Evolutionary conservation across 2,329 filamentous ascomycete species (phyloP).

Genomic region (Fusarium sp.): DNA sequence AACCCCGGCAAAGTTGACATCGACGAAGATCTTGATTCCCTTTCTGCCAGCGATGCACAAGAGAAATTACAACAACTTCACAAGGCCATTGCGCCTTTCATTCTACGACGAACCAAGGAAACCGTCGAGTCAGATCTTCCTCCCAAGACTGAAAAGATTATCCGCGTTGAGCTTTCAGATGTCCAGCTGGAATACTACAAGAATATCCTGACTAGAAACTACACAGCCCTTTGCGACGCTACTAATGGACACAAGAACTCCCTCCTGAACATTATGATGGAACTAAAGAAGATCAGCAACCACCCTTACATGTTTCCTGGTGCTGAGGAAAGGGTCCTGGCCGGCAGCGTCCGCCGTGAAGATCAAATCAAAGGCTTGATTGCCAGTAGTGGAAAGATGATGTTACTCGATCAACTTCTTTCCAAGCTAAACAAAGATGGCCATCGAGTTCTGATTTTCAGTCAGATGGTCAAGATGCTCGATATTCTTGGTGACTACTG

Average conservation of each 20-base stretch:
- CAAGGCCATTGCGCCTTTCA: conserved; percentile 89
- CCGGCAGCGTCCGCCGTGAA: conserved; percentile 83
- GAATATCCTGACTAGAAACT: conserved; percentile 97
- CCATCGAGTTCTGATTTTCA: conserved; percentile 97
- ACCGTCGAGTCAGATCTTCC: conserved; percentile 97
- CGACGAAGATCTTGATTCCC: conserved; percentile 86
- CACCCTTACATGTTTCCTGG: conserved; percentile 98
- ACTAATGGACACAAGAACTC: conserved; percentile 93
- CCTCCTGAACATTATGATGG: conserved; percentile 98
- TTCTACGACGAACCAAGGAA: conserved; percentile 94
- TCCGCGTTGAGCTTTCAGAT: conserved; percentile 95
- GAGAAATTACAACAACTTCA: conserved; percentile 89
- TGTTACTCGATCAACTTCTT: conserved; percentile 95
- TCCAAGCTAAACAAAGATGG: conserved; percentile 93
- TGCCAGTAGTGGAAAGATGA: conserved; percentile 99
- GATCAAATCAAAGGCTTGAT: conserved; percentile 94
- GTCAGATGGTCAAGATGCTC: conserved; percentile 99
- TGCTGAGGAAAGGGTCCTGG: conserved; percentile 89
- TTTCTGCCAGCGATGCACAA: conserved; percentile 83
- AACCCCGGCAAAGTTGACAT: conserved; percentile 95
- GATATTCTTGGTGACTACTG: conserved; percentile 96
- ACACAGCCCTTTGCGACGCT: conserved; percentile 91
- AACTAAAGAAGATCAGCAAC: conserved; percentile 98
- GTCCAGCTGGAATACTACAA: conserved; percentile 99
- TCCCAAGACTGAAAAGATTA: conserved; percentile 98